A percentile compares a stretch with the other conserved stretches of the same genome.
Evolutionary conservation across 257 asterid species (phyloP).

Genomic region (Petrea volubilis): DNA sequence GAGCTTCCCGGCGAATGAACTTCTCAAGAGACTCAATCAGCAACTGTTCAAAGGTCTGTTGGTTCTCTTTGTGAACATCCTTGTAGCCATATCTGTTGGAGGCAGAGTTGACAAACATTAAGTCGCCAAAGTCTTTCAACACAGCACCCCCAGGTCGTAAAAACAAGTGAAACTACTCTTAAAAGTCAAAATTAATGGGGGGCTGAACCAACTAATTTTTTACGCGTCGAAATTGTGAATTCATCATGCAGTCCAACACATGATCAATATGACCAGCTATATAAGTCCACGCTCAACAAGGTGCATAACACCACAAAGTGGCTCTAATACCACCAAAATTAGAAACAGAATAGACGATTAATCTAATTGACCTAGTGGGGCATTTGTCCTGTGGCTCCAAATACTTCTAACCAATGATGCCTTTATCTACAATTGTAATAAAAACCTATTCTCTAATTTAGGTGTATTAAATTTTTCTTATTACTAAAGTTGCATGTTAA

Average conservation of each 20-base stretch:
- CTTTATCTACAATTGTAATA: neutral
- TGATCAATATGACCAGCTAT: neutral
- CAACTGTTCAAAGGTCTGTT: constrained; percentile 89
- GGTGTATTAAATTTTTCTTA: neutral
- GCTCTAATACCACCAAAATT: constrained; percentile 7
- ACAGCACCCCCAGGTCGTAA: neutral
- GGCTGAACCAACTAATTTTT: neutral
- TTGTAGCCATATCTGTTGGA: constrained; percentile 89
- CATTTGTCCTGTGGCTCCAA: neutral
- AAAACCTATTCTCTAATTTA: neutral
- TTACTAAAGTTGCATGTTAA: neutral
- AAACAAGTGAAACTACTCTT: neutral
- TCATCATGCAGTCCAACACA: neutral
- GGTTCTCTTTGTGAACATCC: constrained; percentile 93
- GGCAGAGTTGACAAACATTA: constrained; percentile 11
- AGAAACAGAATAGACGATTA: neutral
- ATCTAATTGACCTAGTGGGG: neutral
- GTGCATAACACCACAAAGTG: neutral
- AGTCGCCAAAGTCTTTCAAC: neutral
- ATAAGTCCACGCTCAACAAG: neutral
- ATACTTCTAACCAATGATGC: neutral
- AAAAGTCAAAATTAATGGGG: neutral
- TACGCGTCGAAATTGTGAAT: neutral
- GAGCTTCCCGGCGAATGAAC: constrained; percentile 94
- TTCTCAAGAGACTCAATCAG: constrained; percentile 89